phyloP scores from a whole-genome alignment of 495 filamentous ascomycete genomes.

The Echria macrotheca region DNA sequence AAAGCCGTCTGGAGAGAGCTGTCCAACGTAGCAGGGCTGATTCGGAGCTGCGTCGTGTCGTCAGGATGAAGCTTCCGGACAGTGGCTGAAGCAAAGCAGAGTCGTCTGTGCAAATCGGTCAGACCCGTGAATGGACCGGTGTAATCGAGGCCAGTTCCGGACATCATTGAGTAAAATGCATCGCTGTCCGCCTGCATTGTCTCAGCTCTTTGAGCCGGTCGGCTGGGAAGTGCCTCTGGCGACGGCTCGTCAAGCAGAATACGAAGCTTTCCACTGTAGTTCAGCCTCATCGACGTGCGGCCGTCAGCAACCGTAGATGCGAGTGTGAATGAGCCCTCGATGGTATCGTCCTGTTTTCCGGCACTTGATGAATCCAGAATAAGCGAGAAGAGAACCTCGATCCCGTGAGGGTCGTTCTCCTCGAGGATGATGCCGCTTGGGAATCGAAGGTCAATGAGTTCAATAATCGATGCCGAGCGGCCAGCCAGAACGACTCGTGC shows the following conservation, averaged over 20 bases:
- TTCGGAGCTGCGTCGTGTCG: slow-evolving; percentile 28
- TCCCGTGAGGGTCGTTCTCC: slow-evolving; percentile 36
- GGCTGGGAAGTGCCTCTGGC: slow-evolving; percentile 19
- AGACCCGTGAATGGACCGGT: slow-evolving; percentile 39
- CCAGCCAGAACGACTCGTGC: slow-evolving; percentile 23
- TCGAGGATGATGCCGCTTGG: slow-evolving; percentile 43
- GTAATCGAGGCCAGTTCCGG: slow-evolving; percentile 36
- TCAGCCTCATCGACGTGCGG: slow-evolving; percentile 31
- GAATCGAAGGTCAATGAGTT: slow-evolving; percentile 38
- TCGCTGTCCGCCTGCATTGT: slow-evolving; percentile 29
- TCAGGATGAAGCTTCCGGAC: slow-evolving; percentile 29
- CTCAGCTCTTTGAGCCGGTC: slow-evolving; percentile 23
- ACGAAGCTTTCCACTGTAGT: slow-evolving; percentile 28
- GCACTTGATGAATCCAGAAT: slow-evolving; percentile 7
- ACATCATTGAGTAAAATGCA: slow-evolving; percentile 43
- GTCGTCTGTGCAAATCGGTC: slow-evolving; percentile 33
- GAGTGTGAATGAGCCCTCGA: slow-evolving; percentile 37
- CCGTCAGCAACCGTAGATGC: slow-evolving; percentile 32
- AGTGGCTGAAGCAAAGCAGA: slow-evolving; percentile 39
- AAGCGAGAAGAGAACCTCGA: slow-evolving; percentile 44
- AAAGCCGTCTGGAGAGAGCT: slow-evolving; percentile 43
- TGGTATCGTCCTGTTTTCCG: slow-evolving; percentile 1
- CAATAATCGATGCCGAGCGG: slow-evolving; percentile 32
- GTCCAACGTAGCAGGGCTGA: slow-evolving; percentile 47
- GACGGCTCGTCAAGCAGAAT: slow-evolving; percentile 29